These are phyloP conservation scores for Rhizophagus prolifer DNA, from an alignment of 192 early-diverging fungal species.

Conservation along the genomic window DNA sequence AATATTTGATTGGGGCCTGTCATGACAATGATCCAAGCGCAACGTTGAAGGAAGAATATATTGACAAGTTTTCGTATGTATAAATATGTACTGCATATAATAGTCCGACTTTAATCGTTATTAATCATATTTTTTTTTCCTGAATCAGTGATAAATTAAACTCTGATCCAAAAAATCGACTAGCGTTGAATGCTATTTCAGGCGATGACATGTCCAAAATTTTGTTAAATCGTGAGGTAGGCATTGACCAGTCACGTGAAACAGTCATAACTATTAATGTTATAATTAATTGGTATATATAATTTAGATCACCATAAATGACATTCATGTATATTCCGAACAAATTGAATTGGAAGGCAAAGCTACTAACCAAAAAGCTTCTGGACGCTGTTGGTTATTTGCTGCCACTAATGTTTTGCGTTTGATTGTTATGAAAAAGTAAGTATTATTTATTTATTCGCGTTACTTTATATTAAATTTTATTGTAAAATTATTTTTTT, in stretches of 20 bases:
- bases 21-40: not conserved
- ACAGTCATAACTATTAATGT: no score
- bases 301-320: constrained; percentile 46
- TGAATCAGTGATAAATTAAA: constrained; percentile 45
- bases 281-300: no score
- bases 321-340: constrained; percentile 56
- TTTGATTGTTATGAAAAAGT: constrained; percentile 63
- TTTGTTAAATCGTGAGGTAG: constrained; percentile 56
- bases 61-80: constrained; percentile 27
- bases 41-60: constrained; percentile 26
- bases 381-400: constrained; percentile 83
- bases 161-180: constrained; percentile 64
- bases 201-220: constrained; percentile 56
- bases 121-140: not conserved
- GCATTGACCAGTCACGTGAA: constrained; percentile 29
- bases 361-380: constrained; percentile 72
- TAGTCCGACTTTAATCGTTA: not conserved
- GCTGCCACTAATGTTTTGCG: constrained; percentile 76
- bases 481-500: not conserved
- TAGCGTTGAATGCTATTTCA: constrained; percentile 67
- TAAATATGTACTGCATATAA: no score
- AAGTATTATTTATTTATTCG: not conserved
- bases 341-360: constrained; percentile 53
- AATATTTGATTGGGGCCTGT: not conserved
- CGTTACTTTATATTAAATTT: not conserved